Conservation (phyloP, 2,329 filamentous ascomycete species). For the Talaromyces marneffei region DNA sequence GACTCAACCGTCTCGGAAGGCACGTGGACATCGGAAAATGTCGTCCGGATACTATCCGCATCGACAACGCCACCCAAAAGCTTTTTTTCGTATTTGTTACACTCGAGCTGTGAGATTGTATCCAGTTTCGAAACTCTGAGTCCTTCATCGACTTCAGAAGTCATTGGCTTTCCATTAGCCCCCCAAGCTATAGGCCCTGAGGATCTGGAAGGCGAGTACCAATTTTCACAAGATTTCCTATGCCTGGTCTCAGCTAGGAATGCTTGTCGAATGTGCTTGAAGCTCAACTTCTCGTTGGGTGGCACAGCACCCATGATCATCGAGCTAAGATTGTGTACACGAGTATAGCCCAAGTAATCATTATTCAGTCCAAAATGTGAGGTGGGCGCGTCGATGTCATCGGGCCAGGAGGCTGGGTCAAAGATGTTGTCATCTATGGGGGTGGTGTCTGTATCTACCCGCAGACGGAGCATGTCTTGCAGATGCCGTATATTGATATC, state of each 20-base stretch:
- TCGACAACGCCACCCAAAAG: slow-evolving; percentile 78
- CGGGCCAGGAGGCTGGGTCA: slow-evolving; percentile 25
- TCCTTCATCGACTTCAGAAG: background rate
- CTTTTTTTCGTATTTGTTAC: slow-evolving; percentile 74
- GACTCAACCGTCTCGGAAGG: slow-evolving; percentile 77
- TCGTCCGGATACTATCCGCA: slow-evolving; percentile 73
- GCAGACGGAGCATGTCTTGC: slow-evolving; percentile 53
- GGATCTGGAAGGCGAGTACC: slow-evolving; percentile 31
- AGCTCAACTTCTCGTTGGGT: slow-evolving; percentile 35
- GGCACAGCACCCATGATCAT: slow-evolving; percentile 47
- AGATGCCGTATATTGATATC: slow-evolving; percentile 62
- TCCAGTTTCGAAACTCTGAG: slow-evolving; percentile 20
- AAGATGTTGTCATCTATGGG: slow-evolving; percentile 31
- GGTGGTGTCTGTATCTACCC: slow-evolving; percentile 29
- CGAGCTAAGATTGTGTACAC: slow-evolving; percentile 55
- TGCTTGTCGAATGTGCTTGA: slow-evolving; percentile 34
- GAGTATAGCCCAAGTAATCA: slow-evolving; percentile 54
- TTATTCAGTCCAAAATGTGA: slow-evolving; percentile 42
- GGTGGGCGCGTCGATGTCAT: slow-evolving; percentile 22
- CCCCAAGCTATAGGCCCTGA: slow-evolving; percentile 9
- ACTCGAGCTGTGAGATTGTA: slow-evolving; percentile 52
- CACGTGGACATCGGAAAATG: slow-evolving; percentile 81
- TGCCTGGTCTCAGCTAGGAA: slow-evolving; percentile 32
- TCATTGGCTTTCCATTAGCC: background rate
- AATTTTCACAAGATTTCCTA: slow-evolving; percentile 23